Percentiles rank a stretch among this genome's conserved stretches.
Conservation (phyloP, 495 filamentous ascomycete genomes). For the Podospora didyma region DNA sequence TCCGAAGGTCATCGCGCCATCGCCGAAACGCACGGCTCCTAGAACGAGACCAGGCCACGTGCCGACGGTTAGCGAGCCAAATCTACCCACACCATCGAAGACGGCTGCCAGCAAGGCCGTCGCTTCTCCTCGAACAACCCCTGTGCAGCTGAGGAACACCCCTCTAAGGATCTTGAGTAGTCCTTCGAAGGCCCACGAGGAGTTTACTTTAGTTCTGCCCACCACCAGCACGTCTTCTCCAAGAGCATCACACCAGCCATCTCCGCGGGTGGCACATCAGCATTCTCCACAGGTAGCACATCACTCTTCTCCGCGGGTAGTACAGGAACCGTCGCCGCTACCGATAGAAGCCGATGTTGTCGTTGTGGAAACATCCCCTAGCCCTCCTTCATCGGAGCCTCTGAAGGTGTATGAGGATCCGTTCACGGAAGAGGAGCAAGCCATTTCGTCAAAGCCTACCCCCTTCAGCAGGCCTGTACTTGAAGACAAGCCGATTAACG, state of each 20-base stretch:
- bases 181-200: slow-evolving; percentile 41
- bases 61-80: slow-evolving; percentile 42
- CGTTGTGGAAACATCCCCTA: slow-evolving; percentile 13
- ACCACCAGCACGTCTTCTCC: slow-evolving; percentile 18
- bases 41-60: slow-evolving; percentile 38
- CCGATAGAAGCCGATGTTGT: slow-evolving; percentile 5
- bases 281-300: slow-evolving; percentile 4
- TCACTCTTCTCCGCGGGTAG: neutral
- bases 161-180: slow-evolving; percentile 14
- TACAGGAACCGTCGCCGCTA: no score
- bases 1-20: slow-evolving; percentile 35
- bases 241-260: slow-evolving; percentile 8
- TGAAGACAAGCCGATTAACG: slow-evolving; percentile 50
- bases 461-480: slow-evolving; percentile 40
- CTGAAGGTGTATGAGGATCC: slow-evolving; percentile 60
- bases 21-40: slow-evolving; percentile 42
- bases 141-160: slow-evolving; percentile 29
- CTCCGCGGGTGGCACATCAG: neutral
- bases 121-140: slow-evolving; percentile 36
- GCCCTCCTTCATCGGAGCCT: slow-evolving; percentile 34
- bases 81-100: slow-evolving; percentile 33
- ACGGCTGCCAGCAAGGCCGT: slow-evolving; percentile 20
- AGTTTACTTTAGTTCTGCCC: slow-evolving; percentile 49
- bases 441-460: slow-evolving; percentile 34
- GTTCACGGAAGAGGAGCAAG: slow-evolving; percentile 42